Percentiles rank a stretch among this genome's conserved stretches.
Evolutionary conservation across 306 rosid genomes (phyloP).

Genomic region (Argentina anserina): DNA sequence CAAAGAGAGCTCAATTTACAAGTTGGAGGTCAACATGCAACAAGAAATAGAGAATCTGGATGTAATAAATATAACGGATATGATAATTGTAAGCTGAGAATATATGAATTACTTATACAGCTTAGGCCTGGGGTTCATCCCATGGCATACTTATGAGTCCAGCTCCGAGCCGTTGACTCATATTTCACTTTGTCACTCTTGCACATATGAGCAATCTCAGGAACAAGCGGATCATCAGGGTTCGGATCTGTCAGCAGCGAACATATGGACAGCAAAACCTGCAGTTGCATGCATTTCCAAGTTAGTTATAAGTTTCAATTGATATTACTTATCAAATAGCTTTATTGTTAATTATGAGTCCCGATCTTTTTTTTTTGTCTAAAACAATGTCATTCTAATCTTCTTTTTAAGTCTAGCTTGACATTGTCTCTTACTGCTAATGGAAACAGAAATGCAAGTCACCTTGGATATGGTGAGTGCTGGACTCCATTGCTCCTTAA

Average conservation of each 20-base stretch:
- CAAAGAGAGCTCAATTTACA: slow-evolving; percentile 6
- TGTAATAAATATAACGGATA: background rate
- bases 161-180: slow-evolving; percentile 80
- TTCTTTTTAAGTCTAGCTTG: background rate
- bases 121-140: slow-evolving; percentile 21
- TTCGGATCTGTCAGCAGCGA: slow-evolving; percentile 87
- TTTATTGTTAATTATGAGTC: background rate
- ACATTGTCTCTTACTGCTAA: background rate
- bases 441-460: background rate
- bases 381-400: background rate
- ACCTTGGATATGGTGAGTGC: slow-evolving; percentile 97
- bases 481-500: slow-evolving; percentile 98
- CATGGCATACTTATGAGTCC: slow-evolving; percentile 95
- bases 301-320: background rate
- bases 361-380: background rate
- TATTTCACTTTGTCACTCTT: slow-evolving; percentile 67
- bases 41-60: background rate
- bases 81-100: background rate
- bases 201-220: slow-evolving; percentile 92
- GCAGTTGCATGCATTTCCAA: slow-evolving; percentile 15
- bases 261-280: slow-evolving; percentile 86
- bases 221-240: slow-evolving; percentile 91
- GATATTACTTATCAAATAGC: background rate
- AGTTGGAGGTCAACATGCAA: background rate
- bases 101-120: background rate